Base-by-base conservation (phyloP, 2,329 filamentous ascomycete species). In the Cryphonectria radicalis region DNA sequence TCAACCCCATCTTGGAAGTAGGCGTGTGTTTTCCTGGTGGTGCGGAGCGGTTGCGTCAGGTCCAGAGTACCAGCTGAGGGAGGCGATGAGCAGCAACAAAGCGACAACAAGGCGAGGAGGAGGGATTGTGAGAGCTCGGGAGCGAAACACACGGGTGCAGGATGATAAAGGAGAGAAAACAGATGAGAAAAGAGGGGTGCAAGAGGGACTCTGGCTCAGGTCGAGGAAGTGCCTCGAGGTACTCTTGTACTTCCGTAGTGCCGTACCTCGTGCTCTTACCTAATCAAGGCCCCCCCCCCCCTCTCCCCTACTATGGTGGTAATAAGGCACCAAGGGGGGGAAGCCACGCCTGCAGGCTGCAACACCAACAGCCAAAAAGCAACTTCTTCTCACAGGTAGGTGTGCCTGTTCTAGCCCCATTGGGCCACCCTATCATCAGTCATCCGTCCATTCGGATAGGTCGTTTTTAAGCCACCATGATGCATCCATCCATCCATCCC, bases 241-340 rank as follows among this genome's bases (percentile, higher is more conserved):
- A 65, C 40, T 50, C 63, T 50, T 50, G 63, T 64, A 50, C 63
- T 65, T 32, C 25, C 17, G 40, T 35, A 43, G 37, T 65, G 42
- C 42, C 42, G 63, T 65, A 53, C 63, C n/a, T 65, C n/a, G 35
- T 46, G 59, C 37, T 40, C 63, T 65, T 65, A 65, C 25, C 63
- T 65, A 65, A 65, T 65, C 63, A 65, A 8, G 42, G 43, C 7
- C 37, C 37, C 28, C 28, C 28, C n/a, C n/a, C n/a, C n/a, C n/a
- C n/a, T n/a, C n/a, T n/a, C n/a, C n/a, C 37, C 37, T 46, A n/a
- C 46, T 50, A 14, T 53, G 50, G n/a, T 57, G 53, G 53, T 57
- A 28, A 57, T 28, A 57, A 57, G n/a, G 19, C 22, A 50, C n/a
- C 46, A 50, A n/a, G 46, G 46, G 8, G 8, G 46, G 46, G 53